phyloP scores from a whole-genome alignment of 805 yeast genomes.

The Nakazawaea sp. region DNA sequence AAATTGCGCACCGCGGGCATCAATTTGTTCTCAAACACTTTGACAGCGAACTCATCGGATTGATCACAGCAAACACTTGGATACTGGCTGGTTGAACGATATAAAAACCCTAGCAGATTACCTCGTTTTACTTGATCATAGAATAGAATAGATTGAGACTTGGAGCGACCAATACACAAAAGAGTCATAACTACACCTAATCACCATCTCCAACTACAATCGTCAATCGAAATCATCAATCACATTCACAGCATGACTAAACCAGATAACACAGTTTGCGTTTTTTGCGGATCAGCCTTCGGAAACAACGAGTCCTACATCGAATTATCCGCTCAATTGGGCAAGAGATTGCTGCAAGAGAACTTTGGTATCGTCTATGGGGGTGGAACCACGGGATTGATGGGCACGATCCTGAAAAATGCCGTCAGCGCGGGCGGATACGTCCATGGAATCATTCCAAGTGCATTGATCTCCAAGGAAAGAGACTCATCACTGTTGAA shows the following conservation, averaged over 20 bases:
- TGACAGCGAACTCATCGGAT: too few relatives aligned
- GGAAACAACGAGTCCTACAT: conserved; percentile 50
- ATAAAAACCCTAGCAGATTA: too few relatives aligned
- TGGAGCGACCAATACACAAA: neutral
- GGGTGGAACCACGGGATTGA: conserved; percentile 82
- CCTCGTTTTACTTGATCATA: too few relatives aligned
- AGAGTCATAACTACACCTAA: too few relatives aligned
- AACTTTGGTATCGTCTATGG: conserved; percentile 81
- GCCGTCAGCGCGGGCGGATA: conserved; percentile 52
- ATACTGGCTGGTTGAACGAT: too few relatives aligned
- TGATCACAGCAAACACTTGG: too few relatives aligned
- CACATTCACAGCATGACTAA: neutral
- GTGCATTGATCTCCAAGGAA: conserved; percentile 70
- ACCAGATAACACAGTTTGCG: conserved; percentile 53
- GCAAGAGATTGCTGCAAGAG: conserved; percentile 45
- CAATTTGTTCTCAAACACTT: too few relatives aligned
- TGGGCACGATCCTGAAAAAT: conserved; percentile 71
- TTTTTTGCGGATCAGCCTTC: conserved; percentile 79
- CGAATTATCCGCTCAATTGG: conserved; percentile 51
- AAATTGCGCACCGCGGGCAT: too few relatives aligned
- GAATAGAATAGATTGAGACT: too few relatives aligned
- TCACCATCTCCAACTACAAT: too few relatives aligned
- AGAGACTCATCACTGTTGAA: conserved; percentile 28
- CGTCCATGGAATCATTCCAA: conserved; percentile 85
- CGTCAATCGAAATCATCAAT: too few relatives aligned